Evolutionary conservation across 2,329 filamentous ascomycete genomes (phyloP), one percentile per base, ranked within the genome.

Genomic region (Alternaria postmessia): DNA sequence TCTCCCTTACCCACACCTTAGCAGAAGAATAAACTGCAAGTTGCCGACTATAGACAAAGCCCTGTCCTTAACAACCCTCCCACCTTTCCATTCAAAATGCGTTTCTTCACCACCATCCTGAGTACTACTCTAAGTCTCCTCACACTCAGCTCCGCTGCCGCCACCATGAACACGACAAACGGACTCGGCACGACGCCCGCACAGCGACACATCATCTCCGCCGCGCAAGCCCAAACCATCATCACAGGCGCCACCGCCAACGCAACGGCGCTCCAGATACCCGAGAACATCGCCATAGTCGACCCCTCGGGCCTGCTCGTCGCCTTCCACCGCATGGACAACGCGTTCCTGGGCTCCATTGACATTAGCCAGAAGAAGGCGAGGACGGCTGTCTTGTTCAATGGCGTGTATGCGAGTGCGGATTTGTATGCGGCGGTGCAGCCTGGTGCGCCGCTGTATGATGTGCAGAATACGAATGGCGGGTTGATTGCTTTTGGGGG

Each of bases 341-440:
- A 74, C 28, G 69, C 73, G 3, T 70, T 60, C 46, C 53, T 64
- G 4, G 72, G 71, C 7, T 72, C 68, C 26, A 72, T 75, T 43
- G 72, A 75, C 22, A 64, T 75, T 14, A 69, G 66, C 5, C 64
- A 64, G 30, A 74, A 73, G 59, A 75, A 75, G 54, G 71, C 73
- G 12, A 62, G 66, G 16, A 75, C 72, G 3, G 67, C 68, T 3
- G 69, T 74, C 7, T 38, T 75, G 8, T 75, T 75, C 52, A 73
- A 71, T 36, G 73, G 73, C 3, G 8, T 72, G 44, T 49, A 49
- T 38, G 53, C 28, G 9, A 67, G 58, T n/a, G 65, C 53, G 3
- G 59, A 48, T 7, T 39, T 69, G 11, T 69, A 67, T 26, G 54
- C 52, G 7, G 26, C 47, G 7, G 61, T 57, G 7, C 67, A 74